phyloP scores from a whole-genome alignment of 352 stramenopile species.

The Globisporangium lucens region DNA sequence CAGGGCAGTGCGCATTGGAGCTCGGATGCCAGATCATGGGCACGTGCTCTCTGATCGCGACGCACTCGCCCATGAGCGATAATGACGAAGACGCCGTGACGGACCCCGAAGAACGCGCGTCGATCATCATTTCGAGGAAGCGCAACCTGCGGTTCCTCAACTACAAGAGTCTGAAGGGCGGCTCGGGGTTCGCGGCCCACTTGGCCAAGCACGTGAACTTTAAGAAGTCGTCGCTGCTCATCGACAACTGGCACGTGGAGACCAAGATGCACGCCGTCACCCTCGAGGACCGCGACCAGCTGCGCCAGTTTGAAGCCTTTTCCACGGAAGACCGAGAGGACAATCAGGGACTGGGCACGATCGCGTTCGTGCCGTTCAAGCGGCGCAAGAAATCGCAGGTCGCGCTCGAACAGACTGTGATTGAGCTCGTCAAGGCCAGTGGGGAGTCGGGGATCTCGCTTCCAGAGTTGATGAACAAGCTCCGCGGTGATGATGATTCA shows the following conservation, averaged over 20 bases:
- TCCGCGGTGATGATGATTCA: constrained; percentile 5
- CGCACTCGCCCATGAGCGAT: constrained; percentile 28
- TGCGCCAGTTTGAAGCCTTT: constrained; percentile 52
- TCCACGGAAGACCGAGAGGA: constrained; percentile 29
- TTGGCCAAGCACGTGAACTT: constrained; percentile 65
- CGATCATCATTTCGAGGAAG: constrained; percentile 20
- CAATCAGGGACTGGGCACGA: constrained; percentile 16
- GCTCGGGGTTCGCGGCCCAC: constrained; percentile 65
- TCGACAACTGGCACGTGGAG: constrained; percentile 72
- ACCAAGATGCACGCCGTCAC: constrained; percentile 55
- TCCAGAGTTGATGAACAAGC: constrained; percentile 23
- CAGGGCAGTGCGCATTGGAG: constrained; percentile 67
- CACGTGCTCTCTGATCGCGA: constrained; percentile 46
- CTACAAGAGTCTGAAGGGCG: constrained; percentile 59
- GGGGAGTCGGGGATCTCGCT: constrained; percentile 44
- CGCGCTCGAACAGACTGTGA: constrained; percentile 21
- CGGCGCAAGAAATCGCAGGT: constrained; percentile 23
- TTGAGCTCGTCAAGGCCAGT: constrained; percentile 33
- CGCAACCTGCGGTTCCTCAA: constrained; percentile 47
- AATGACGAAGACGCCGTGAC: constrained; percentile 11
- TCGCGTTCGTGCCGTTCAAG: constrained; percentile 24
- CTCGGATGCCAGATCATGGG: constrained; percentile 65
- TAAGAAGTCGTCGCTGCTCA: constrained; percentile 53
- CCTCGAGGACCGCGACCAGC: constrained; percentile 29
- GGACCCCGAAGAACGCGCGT: constrained; percentile 13